Percentiles rank a stretch among this genome's conserved stretches.
These are phyloP conservation scores for Whalleya microplaca DNA, from an alignment of 2,329 filamentous ascomycete genomes.

Conservation along the genomic window DNA sequence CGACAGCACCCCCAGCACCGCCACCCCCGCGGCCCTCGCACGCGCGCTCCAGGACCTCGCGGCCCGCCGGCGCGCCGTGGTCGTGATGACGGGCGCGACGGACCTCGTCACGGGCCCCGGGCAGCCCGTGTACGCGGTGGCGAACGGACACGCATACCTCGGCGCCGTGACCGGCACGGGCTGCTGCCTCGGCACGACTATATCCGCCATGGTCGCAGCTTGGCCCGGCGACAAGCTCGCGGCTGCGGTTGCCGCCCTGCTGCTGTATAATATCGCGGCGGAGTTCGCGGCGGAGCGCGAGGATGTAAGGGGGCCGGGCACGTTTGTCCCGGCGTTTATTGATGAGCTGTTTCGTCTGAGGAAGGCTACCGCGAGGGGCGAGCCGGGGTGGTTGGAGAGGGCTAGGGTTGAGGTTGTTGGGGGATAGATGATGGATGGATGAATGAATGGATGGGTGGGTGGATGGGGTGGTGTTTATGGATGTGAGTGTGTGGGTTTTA, in stretches of 20 bases:
- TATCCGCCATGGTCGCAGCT: slow-evolving; percentile 75
- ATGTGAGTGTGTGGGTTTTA: background rate
- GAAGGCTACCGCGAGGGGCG: slow-evolving; percentile 50
- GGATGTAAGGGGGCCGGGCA: slow-evolving; percentile 78
- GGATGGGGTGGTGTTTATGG: background rate
- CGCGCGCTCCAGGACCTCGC: slow-evolving; percentile 70
- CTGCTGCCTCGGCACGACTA: slow-evolving; percentile 80
- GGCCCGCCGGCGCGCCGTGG: slow-evolving; percentile 66
- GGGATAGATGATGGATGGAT: no score
- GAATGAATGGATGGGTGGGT: no score
- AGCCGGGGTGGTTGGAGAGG: slow-evolving; percentile 55
- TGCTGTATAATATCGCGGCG: slow-evolving; percentile 77
- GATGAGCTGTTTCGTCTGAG: slow-evolving; percentile 66
- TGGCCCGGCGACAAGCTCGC: slow-evolving; percentile 66
- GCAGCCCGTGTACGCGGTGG: slow-evolving; percentile 64
- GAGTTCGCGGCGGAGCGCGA: slow-evolving; percentile 67
- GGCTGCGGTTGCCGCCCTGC: slow-evolving; percentile 71
- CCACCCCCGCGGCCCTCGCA: slow-evolving; percentile 57
- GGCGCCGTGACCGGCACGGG: slow-evolving; percentile 78
- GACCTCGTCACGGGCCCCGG: slow-evolving; percentile 86
- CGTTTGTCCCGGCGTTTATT: slow-evolving; percentile 83
- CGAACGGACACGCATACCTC: slow-evolving; percentile 76
- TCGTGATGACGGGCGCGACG: slow-evolving; percentile 79
- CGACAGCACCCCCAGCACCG: slow-evolving; percentile 68
- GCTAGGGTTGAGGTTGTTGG: slow-evolving; percentile 49